Conservation (phyloP, 257 asterid species). For the Nicotiana tomentosiformis region DNA sequence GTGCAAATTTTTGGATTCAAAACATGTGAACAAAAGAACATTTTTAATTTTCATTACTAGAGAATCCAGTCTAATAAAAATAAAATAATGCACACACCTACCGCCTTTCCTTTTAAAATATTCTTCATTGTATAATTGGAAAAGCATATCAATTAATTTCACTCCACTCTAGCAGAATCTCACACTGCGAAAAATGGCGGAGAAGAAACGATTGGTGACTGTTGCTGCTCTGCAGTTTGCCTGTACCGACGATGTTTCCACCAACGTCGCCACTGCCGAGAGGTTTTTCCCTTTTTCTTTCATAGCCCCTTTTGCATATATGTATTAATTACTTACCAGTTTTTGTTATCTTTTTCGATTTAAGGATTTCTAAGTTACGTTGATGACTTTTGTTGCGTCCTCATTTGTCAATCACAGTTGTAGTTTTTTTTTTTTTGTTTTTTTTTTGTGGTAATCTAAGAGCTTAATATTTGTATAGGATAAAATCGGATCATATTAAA, state of each 20-base stretch:
- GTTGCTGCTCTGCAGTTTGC: conserved; percentile 43
- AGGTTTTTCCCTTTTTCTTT: conserved; percentile 32
- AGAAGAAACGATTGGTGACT: conserved; percentile 42
- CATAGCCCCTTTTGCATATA: not conserved
- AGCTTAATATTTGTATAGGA: no score
- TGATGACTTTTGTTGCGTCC: not conserved
- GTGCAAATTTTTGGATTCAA: not conserved
- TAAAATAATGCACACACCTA: no score
- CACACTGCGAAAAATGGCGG: conserved; percentile 23
- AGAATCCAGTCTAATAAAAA: not conserved
- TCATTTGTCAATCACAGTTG: not conserved
- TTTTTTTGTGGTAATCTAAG: no score
- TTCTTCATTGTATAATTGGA: not conserved
- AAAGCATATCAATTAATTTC: not conserved
- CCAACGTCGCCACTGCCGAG: conserved; percentile 74
- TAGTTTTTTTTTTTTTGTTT: not conserved
- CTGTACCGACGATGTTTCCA: conserved; percentile 62
- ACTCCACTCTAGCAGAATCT: not conserved
- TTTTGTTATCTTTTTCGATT: not conserved
- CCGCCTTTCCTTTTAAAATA: not conserved
- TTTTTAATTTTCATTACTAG: not conserved
- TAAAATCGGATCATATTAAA: no score
- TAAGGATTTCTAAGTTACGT: not conserved
- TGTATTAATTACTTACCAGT: not conserved
- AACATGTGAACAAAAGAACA: not conserved